Conservation (phyloP, 345 rosid species). For the Schrenkiella parvula region DNA sequence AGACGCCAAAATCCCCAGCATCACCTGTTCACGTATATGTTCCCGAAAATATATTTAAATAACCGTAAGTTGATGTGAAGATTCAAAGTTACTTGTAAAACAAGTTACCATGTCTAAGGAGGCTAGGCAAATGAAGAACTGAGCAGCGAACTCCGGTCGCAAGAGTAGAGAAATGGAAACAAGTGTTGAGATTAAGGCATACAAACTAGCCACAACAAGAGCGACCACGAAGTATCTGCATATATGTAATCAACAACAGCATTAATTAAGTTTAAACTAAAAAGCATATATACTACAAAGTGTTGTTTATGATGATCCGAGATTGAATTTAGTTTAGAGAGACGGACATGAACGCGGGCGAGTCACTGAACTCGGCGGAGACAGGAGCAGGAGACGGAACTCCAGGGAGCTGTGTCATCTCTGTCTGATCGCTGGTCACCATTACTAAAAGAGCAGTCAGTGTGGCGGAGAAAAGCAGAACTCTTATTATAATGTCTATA, state of each 20-base stretch:
- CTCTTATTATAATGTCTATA: conserved; percentile 47
- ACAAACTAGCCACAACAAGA: conserved; percentile 53
- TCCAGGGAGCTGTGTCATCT: conserved; percentile 29
- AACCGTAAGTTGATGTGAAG: neutral
- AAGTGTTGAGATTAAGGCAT: conserved; percentile 49
- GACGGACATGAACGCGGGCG: conserved; percentile 76
- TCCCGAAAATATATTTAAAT: neutral
- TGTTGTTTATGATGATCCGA: neutral
- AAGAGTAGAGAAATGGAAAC: conserved; percentile 43
- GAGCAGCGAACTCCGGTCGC: conserved; percentile 37
- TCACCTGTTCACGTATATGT: conserved; percentile 41
- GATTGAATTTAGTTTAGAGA: neutral
- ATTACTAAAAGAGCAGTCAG: conserved; percentile 49
- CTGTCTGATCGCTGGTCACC: conserved; percentile 58
- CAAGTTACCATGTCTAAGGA: conserved; percentile 50
- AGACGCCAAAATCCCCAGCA: conserved; percentile 69
- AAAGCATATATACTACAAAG: neutral
- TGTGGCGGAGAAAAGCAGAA: conserved; percentile 48
- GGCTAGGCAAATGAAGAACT: conserved; percentile 39
- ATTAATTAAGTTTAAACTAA: neutral
- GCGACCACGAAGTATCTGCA: conserved; percentile 70
- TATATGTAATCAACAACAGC: neutral
- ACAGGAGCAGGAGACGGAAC: neutral
- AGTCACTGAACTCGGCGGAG: conserved; percentile 56
- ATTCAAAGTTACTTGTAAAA: conserved; percentile 13